Evolutionary conservation across 2,329 filamentous ascomycete species (phyloP).

Genomic region (Didymella pomorum): DNA sequence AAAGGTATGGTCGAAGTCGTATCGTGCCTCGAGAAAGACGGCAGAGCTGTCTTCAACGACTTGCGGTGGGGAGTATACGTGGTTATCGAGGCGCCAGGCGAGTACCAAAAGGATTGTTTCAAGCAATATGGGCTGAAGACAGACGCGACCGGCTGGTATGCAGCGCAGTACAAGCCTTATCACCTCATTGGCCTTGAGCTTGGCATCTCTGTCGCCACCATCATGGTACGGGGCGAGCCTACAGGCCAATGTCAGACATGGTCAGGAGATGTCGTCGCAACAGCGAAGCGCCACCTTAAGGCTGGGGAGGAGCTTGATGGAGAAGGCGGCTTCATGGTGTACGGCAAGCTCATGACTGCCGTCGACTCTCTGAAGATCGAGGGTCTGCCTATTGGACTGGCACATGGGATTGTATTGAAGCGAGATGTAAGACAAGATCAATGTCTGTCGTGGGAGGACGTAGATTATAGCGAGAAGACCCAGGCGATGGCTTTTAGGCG

Average conservation of each 20-base stretch:
- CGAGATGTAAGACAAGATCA: slow-evolving; percentile 53
- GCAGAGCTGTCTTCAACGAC: slow-evolving; percentile 53
- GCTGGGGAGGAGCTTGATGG: slow-evolving; percentile 57
- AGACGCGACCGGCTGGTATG: slow-evolving; percentile 53
- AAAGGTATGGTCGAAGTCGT: slow-evolving; percentile 58
- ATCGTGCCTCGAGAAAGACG: slow-evolving; percentile 55
- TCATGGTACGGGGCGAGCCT: slow-evolving; percentile 58
- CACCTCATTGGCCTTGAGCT: slow-evolving; percentile 59
- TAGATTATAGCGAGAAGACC: slow-evolving; percentile 53
- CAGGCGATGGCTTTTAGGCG: slow-evolving; percentile 53
- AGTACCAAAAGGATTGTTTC: slow-evolving; percentile 56
- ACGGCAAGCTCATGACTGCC: slow-evolving; percentile 55
- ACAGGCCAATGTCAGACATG: slow-evolving; percentile 57
- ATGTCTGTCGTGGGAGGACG: slow-evolving; percentile 55
- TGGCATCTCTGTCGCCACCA: slow-evolving; percentile 55
- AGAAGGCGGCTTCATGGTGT: slow-evolving; percentile 58
- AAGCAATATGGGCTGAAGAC: slow-evolving; percentile 57
- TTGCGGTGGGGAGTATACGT: slow-evolving; percentile 57
- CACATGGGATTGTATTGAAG: slow-evolving; percentile 55
- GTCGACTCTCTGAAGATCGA: slow-evolving; percentile 52
- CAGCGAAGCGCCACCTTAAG: slow-evolving; percentile 57
- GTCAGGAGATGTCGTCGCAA: slow-evolving; percentile 57
- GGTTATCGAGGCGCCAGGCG: slow-evolving; percentile 54
- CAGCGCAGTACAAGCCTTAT: slow-evolving; percentile 58
- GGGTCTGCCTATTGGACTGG: slow-evolving; percentile 55